These are phyloP conservation scores for Cryptosporidium sp. DNA, from an alignment of 169 alveolate genomes.

Conservation along the genomic window DNA sequence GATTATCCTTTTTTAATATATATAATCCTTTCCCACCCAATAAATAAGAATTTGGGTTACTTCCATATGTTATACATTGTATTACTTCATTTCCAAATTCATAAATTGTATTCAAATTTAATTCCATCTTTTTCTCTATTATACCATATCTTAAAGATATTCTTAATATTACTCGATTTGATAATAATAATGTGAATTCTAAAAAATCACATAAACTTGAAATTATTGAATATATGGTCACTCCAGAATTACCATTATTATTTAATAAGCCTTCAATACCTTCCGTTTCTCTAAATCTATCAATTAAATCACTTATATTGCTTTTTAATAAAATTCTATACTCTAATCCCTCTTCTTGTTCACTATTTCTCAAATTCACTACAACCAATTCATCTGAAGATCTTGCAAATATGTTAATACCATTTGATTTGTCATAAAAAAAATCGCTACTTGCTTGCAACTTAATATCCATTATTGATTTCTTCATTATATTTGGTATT, in stretches of 20 bases:
- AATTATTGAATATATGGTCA: conserved; percentile 19
- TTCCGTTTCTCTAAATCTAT: not conserved
- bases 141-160: not conserved
- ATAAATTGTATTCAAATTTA: conserved; percentile 1
- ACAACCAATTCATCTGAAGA: conserved; percentile 21
- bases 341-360: not conserved
- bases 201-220: conserved; percentile 51
- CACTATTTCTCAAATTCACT: not conserved
- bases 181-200: conserved; percentile 25
- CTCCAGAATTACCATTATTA: not conserved
- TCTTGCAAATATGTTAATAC: conserved; percentile 27
- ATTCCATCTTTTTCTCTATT: not conserved
- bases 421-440: not conserved
- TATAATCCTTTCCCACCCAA: conserved; percentile 56
- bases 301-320: not conserved
- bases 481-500: not conserved
- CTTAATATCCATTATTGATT: conserved; percentile 22
- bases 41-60: conserved; percentile 17
- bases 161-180: conserved; percentile 39
- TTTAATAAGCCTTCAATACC: not conserved
- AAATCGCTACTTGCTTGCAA: conserved; percentile 60
- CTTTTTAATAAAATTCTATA: conserved; percentile 6
- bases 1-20: conserved; percentile 3
- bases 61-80: conserved; percentile 46
- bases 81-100: conserved; percentile 29